A percentile compares a stretch with the other conserved stretches of the same genome.
Evolutionary conservation across 371 early-diverging fungal genomes (phyloP).

Genomic region (Haplosporangium sp.): DNA sequence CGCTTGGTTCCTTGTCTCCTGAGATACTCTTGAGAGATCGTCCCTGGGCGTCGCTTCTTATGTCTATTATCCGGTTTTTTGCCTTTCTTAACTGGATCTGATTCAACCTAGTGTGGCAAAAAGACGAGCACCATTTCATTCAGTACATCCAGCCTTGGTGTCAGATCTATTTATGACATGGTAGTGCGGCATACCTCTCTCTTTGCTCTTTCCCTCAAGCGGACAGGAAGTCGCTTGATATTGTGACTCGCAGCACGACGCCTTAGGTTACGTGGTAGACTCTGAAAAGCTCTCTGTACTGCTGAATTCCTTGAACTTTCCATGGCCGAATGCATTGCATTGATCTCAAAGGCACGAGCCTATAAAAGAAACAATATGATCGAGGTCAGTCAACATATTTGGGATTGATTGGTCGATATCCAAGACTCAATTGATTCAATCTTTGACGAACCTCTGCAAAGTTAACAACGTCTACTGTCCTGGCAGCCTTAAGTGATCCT

Average conservation of each 20-base stretch:
- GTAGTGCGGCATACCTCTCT: conserved; percentile 66
- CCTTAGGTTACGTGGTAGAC: conserved; percentile 88
- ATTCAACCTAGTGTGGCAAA: conserved; percentile 27
- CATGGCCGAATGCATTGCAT: conserved; percentile 79
- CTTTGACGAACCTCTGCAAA: conserved; percentile 53
- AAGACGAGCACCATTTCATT: not conserved
- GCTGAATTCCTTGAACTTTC: conserved; percentile 38
- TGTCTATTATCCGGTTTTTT: conserved; percentile 50
- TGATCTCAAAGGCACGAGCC: conserved; percentile 85
- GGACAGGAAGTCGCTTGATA: conserved; percentile 84
- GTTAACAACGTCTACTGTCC: conserved; percentile 52
- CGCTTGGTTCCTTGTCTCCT: conserved; percentile 73
- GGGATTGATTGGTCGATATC: not conserved
- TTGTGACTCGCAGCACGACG: conserved; percentile 94
- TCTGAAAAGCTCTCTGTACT: conserved; percentile 82
- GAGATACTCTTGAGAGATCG: conserved; percentile 64
- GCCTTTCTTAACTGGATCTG: conserved; percentile 50
- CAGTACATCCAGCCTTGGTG: too few relatives aligned
- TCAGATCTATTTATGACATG: too few relatives aligned
- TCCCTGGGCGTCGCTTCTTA: conserved; percentile 60
- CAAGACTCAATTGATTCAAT: not conserved
- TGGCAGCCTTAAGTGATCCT: conserved; percentile 29
- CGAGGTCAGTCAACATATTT: not conserved
- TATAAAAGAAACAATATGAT: conserved; percentile 10
- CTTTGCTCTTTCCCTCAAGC: conserved; percentile 78